Base-by-base conservation (phyloP, 371 early-diverging fungal genomes). In the Lichtheimia ornata region DNA sequence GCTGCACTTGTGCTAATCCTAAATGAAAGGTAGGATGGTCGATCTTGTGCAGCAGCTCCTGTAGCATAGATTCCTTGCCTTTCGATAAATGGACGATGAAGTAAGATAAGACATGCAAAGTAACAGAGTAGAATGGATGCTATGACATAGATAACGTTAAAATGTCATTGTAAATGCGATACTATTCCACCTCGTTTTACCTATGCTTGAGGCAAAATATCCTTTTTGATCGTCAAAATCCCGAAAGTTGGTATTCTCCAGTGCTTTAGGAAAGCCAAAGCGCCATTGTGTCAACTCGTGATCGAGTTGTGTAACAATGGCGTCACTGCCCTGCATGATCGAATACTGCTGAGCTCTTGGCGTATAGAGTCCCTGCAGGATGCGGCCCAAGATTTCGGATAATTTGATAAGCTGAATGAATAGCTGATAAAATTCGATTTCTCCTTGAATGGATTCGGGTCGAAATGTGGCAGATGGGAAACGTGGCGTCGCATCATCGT, bases 41-140 rank as follows among this genome's bases (percentile, higher is more conserved):
- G 40, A 6, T 42, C 18, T 20, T 50, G 43, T 2, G 11, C 50
- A 24, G 50, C 47, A 35, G 35, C 35, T 11, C 35, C 35, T 24
- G 50, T 50, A 24, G 70, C 62, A 47, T 47, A 47, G 22, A 22
- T n/a, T 18, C 47, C 47, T 17, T 47, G 47, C 5, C 27, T 43
- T 49, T 80, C 81, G 47, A 80, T 80, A 57, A 80, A 80, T 3
- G 77, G 77, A 41, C 77, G 70, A 67, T 80, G 81, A 1, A 80
- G 62, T n/a, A 80, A 53, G 28, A 80, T 71, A 28, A 80, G 53
- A 14, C 70, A 53, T 44, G 70, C 69, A 61, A 68, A 77, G 40
- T 80, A 80, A 42, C 77, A 77, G 4, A 77, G 27, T 3, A 73
- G 56, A 22, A 75, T 69, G 22, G 75, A 73, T 12, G 77, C 81